Evolutionary conservation across 306 rosid genomes (phyloP).

Genomic region (Fragaria ananassa): DNA sequence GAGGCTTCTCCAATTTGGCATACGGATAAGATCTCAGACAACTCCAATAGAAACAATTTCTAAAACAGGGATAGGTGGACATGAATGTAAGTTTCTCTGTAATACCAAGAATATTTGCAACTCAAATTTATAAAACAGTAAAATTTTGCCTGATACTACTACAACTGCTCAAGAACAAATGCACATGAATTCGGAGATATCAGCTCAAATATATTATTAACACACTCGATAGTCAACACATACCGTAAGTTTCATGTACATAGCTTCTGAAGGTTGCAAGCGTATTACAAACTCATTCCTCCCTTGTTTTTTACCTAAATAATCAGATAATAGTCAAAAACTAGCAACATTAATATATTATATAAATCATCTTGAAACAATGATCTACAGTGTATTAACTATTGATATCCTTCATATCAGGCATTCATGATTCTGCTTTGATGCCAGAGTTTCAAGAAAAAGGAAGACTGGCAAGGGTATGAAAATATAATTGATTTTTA

Average conservation of each 20-base stretch:
- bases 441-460: neutral
- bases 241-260: slow-evolving; percentile 90
- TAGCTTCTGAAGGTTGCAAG: slow-evolving; percentile 80
- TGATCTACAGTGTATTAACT: neutral
- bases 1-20: neutral
- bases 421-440: neutral
- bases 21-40: neutral
- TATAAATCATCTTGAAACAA: neutral
- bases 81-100: neutral
- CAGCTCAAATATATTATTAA: neutral
- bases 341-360: neutral
- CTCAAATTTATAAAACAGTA: neutral
- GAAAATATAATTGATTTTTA: neutral
- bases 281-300: slow-evolving; percentile 90
- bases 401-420: neutral
- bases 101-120: neutral
- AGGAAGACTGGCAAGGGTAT: neutral
- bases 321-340: slow-evolving; percentile 15
- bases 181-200: neutral
- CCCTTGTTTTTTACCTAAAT: slow-evolving; percentile 80
- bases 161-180: neutral
- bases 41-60: neutral
- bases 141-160: neutral
- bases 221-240: neutral
- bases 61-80: neutral